Percentiles rank a stretch among this genome's conserved stretches.
Conservation (phyloP, 2,329 filamentous ascomycete species). For the Lasiodiplodia theobromae region DNA sequence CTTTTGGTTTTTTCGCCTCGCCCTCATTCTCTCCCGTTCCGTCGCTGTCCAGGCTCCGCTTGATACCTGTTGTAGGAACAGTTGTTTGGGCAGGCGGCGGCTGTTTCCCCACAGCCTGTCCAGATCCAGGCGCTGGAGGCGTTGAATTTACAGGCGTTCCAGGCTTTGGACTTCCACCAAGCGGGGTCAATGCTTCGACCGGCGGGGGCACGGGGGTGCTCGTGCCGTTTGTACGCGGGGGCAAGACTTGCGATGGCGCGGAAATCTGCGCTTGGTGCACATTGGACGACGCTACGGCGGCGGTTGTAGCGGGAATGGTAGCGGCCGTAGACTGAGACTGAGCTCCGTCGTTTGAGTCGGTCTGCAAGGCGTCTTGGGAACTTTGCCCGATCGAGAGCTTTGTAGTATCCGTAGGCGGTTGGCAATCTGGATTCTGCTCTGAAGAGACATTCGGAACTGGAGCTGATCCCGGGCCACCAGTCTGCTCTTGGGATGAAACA, state of each 20-base stretch:
- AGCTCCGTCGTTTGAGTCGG: neutral
- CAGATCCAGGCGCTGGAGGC: neutral
- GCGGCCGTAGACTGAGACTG: neutral
- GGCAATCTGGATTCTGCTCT: neutral
- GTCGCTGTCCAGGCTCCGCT: slow-evolving; percentile 19
- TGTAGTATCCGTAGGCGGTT: neutral
- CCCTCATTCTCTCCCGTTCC: neutral
- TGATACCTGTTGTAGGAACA: neutral
- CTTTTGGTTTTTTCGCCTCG: slow-evolving; percentile 25
- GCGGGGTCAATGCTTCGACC: slow-evolving; percentile 28
- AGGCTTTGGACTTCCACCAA: slow-evolving; percentile 19
- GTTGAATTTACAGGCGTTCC: slow-evolving; percentile 16
- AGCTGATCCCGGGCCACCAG: neutral
- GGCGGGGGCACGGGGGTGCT: slow-evolving; percentile 26
- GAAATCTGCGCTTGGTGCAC: neutral
- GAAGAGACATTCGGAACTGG: neutral
- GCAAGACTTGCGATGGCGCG: neutral
- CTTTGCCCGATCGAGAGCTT: neutral
- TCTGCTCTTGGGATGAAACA: neutral
- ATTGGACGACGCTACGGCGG: neutral
- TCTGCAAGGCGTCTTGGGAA: neutral
- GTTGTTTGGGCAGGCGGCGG: slow-evolving; percentile 7
- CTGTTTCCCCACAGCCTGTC: slow-evolving; percentile 4
- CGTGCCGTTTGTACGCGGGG: slow-evolving; percentile 18
- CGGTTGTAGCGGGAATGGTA: neutral